phyloP scores from a whole-genome alignment of 331 rosid genomes.

The Quercus tomentella region DNA sequence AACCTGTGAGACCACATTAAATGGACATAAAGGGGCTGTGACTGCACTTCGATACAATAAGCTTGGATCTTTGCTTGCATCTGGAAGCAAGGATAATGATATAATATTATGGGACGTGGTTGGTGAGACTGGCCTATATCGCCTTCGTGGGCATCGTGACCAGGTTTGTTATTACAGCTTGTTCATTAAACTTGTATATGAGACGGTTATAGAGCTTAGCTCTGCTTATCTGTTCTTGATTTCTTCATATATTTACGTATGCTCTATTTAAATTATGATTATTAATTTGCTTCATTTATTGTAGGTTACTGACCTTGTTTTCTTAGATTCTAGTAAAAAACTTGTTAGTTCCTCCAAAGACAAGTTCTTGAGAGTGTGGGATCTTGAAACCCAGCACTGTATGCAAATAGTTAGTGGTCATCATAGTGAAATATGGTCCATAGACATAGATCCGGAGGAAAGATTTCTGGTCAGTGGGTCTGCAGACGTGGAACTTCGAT shows the following conservation, averaged over 20 bases:
- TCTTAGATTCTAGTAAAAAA: conserved; percentile 67
- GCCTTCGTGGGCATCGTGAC: conserved; percentile 85
- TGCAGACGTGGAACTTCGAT: conserved; percentile 81
- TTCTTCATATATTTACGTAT: not conserved
- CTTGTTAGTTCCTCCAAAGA: conserved; percentile 90
- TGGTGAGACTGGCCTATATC: conserved; percentile 86
- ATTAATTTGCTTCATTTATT: conserved; percentile 18
- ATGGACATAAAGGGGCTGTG: conserved; percentile 94
- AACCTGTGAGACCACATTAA: conserved; percentile 74
- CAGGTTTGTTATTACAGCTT: conserved; percentile 51
- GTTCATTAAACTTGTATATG: not conserved
- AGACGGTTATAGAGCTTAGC: not conserved
- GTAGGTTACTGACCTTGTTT: conserved; percentile 87
- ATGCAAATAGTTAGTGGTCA: conserved; percentile 92
- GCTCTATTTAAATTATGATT: not conserved
- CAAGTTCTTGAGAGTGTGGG: conserved; percentile 95
- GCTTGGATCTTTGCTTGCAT: conserved; percentile 77
- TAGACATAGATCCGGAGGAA: conserved; percentile 71
- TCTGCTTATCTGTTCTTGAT: not conserved
- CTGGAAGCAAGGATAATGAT: conserved; percentile 93
- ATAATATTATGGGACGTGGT: conserved; percentile 85
- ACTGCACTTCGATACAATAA: conserved; percentile 71
- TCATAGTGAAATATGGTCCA: conserved; percentile 94
- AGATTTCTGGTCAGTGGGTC: conserved; percentile 84
- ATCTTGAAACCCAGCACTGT: conserved; percentile 92